phyloP scores from a whole-genome alignment of 495 filamentous ascomycete genomes.

The Penicillium flavigenum region DNA sequence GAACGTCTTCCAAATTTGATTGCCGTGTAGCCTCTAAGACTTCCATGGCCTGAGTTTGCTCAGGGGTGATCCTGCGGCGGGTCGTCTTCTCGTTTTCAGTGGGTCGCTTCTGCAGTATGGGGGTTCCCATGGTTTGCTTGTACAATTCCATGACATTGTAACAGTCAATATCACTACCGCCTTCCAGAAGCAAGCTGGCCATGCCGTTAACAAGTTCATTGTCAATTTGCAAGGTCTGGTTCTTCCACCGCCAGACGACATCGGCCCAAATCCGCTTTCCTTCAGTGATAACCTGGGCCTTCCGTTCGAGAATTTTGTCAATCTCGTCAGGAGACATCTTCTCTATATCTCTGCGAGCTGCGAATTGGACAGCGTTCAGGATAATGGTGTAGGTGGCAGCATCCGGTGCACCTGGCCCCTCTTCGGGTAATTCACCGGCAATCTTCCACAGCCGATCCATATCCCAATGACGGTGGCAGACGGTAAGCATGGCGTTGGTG shows the following conservation, averaged over 20 bases:
- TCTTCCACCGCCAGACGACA: conserved; percentile 67
- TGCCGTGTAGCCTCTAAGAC: conserved; percentile 3
- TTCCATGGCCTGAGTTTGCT: conserved; percentile 1
- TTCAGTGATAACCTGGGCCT: conserved; percentile 48
- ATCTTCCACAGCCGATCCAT: conserved; percentile 75
- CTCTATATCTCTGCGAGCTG: conserved; percentile 28
- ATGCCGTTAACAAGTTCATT: conserved; percentile 72
- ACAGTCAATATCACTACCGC: conserved; percentile 56
- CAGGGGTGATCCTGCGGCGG: conserved; percentile 13
- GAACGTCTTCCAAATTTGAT: conserved; percentile 24
- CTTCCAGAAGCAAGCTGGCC: conserved; percentile 66
- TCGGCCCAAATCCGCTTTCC: conserved; percentile 78
- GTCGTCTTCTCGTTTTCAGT: conserved; percentile 9
- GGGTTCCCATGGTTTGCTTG: conserved; percentile 74
- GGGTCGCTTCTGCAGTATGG: conserved; percentile 38
- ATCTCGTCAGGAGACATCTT: conserved; percentile 30
- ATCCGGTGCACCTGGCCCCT: conserved; percentile 61
- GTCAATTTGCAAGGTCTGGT: conserved; percentile 66
- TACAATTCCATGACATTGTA: conserved; percentile 70
- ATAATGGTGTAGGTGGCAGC: conserved; percentile 76
- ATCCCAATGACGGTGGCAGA: conserved; percentile 67
- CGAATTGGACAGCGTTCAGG: conserved; percentile 62
- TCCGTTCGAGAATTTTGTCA: conserved; percentile 37
- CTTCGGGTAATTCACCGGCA: conserved; percentile 60
- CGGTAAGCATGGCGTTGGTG: conserved; percentile 79